Evolutionary conservation across 768 basidiomycete species (phyloP).

Genomic region (Leccinum boreale): DNA sequence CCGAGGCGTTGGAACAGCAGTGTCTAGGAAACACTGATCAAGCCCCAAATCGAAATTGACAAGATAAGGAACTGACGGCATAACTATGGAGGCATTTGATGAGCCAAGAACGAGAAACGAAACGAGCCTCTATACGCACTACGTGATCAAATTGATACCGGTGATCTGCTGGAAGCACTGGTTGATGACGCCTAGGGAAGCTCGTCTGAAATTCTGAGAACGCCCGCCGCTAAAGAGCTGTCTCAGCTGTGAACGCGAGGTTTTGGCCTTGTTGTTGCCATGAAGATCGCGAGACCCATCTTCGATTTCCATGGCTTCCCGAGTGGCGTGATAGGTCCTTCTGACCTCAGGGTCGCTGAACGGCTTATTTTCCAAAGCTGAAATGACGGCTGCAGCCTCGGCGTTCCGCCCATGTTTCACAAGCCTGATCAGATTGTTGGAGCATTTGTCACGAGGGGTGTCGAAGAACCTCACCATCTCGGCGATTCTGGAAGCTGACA

Average conservation of each 20-base stretch:
- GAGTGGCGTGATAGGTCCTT: slow-evolving; percentile 51
- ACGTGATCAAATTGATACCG: slow-evolving; percentile 65
- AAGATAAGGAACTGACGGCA: slow-evolving; percentile 22
- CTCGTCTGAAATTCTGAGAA: slow-evolving; percentile 59
- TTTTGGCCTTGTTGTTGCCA: background rate
- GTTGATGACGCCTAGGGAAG: slow-evolving; percentile 50
- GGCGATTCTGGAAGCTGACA: slow-evolving; percentile 56
- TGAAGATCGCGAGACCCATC: slow-evolving; percentile 5
- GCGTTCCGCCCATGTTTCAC: slow-evolving; percentile 51
- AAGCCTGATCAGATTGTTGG: slow-evolving; percentile 37
- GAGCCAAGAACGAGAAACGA: slow-evolving; percentile 15
- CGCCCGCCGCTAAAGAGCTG: slow-evolving; percentile 56
- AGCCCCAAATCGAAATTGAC: background rate
- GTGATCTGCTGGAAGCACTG: slow-evolving; percentile 72
- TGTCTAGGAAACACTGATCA: slow-evolving; percentile 32
- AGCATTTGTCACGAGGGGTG: background rate
- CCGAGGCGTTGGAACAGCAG: slow-evolving; percentile 58
- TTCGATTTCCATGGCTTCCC: slow-evolving; percentile 50
- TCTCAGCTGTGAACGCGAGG: slow-evolving; percentile 33
- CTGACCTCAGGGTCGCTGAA: slow-evolving; percentile 44
- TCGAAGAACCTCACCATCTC: slow-evolving; percentile 39
- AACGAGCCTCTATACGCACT: slow-evolving; percentile 37
- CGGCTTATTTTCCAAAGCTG: slow-evolving; percentile 55
- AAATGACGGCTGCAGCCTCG: slow-evolving; percentile 58
- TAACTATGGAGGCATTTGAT: slow-evolving; percentile 20